Evolutionary conservation across 352 stramenopile species (phyloP).

Genomic region (Phytophthora kernoviae): DNA sequence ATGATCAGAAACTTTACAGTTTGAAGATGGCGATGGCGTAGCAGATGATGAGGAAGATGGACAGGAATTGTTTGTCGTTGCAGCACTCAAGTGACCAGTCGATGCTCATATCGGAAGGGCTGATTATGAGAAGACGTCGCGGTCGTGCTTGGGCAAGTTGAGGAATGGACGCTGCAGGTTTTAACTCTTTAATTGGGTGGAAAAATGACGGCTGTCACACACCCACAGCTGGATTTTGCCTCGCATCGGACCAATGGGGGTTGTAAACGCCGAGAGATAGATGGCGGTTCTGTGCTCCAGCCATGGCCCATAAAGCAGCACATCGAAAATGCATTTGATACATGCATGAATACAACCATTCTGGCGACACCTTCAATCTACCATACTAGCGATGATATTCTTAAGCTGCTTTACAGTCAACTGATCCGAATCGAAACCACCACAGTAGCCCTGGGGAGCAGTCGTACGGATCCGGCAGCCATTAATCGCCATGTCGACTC

Average conservation of each 20-base stretch:
- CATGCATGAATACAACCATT: too few species aligned
- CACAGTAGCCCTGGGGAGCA: background rate
- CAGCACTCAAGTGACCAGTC: slow-evolving; percentile 83
- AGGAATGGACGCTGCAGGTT: slow-evolving; percentile 25
- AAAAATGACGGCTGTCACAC: background rate
- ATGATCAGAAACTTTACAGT: slow-evolving; percentile 44
- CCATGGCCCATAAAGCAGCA: too few species aligned
- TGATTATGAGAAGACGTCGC: background rate
- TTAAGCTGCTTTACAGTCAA: too few species aligned
- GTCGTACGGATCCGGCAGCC: background rate
- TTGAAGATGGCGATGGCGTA: slow-evolving; percentile 90
- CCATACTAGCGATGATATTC: too few species aligned
- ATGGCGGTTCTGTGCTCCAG: too few species aligned
- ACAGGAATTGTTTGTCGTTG: slow-evolving; percentile 87
- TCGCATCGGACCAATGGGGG: too few species aligned
- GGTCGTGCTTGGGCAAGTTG: slow-evolving; percentile 6
- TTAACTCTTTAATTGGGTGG: background rate
- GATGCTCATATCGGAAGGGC: slow-evolving; percentile 28
- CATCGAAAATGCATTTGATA: too few species aligned
- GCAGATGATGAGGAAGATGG: slow-evolving; percentile 88
- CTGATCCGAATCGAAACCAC: slow-evolving; percentile 1
- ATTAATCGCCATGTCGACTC: slow-evolving; percentile 1
- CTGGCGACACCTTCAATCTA: too few species aligned
- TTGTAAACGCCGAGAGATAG: too few species aligned
- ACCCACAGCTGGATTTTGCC: background rate